Evolutionary conservation across 2,329 filamentous ascomycete species (phyloP).

Genomic region (Stachybotrys chlorohalonatus): DNA sequence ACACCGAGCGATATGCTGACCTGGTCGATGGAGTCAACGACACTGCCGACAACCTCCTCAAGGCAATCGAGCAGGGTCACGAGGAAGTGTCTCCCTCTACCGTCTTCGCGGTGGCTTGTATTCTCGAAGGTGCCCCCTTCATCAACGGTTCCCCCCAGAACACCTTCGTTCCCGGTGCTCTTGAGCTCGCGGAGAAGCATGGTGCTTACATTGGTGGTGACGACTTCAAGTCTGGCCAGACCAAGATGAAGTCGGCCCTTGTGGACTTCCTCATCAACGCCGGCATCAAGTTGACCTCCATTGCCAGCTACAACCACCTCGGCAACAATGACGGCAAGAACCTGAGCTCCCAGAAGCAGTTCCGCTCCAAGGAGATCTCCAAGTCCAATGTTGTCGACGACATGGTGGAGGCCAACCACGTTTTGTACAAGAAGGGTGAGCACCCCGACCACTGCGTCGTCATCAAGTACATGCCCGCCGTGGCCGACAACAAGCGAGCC

Average conservation of each 20-base stretch:
- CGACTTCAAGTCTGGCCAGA: conserved; percentile 99
- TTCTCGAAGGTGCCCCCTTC: conserved; percentile 83
- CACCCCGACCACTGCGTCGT: conserved; percentile 98
- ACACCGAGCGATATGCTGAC: conserved; percentile 94
- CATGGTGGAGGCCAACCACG: conserved; percentile 93
- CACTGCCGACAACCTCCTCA: conserved; percentile 87
- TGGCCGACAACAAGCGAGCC: conserved; percentile 97
- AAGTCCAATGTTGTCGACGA: conserved; percentile 99
- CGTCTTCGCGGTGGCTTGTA: conserved; percentile 89
- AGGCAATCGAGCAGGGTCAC: conserved; percentile 78
- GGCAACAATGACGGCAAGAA: conserved; percentile 99
- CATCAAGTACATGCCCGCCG: conserved; percentile 99
- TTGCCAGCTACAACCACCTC: conserved; percentile 98
- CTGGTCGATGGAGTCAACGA: conserved; percentile 86
- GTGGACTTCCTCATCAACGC: conserved; percentile 98
- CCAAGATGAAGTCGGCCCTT: conserved; percentile 99
- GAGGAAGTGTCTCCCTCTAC: conserved; percentile 91
- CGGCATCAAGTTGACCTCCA: conserved; percentile 96
- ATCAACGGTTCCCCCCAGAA: conserved; percentile 99
- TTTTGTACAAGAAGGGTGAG: conserved; percentile 86
- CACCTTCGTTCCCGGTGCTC: conserved; percentile 91
- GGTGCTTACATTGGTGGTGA: conserved; percentile 91
- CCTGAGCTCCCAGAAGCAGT: conserved; percentile 92
- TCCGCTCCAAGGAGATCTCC: conserved; percentile 99
- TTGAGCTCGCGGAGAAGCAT: conserved; percentile 81